These are phyloP conservation scores for Tritrichomonas musculus DNA, from an alignment of 208 protist genomes.

Conservation along the genomic window DNA sequence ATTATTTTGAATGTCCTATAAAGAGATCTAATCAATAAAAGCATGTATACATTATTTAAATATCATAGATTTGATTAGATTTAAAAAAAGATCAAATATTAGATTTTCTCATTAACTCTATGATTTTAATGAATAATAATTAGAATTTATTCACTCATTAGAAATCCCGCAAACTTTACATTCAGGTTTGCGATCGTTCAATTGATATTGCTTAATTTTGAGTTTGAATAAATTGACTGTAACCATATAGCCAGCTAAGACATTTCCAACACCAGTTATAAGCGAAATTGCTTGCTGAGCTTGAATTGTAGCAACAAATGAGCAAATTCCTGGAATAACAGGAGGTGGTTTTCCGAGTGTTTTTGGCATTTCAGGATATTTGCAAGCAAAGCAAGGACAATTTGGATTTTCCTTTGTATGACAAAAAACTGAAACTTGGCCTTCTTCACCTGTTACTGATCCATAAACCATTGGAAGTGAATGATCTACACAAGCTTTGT, in stretches of 20 bases:
- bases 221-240: background rate
- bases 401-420: background rate
- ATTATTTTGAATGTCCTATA: too few species aligned
- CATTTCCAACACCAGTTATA: background rate
- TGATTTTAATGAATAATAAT: too few species aligned
- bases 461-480: conserved; percentile 9
- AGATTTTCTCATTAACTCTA: too few species aligned
- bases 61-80: too few species aligned
- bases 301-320: background rate
- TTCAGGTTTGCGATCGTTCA: background rate
- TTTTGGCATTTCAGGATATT: background rate
- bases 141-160: too few species aligned
- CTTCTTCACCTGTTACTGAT: background rate
- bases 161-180: background rate
- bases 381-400: background rate
- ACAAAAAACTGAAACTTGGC: conserved; percentile 28
- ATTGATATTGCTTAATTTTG: background rate
- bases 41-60: too few species aligned
- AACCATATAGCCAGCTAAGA: background rate
- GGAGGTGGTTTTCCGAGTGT: background rate
- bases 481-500: background rate
- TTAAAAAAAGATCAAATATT: too few species aligned
- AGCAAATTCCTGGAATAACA: background rate
- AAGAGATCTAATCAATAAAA: too few species aligned
- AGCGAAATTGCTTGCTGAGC: conserved; percentile 11